Base-by-base conservation (phyloP, 768 basidiomycete genomes). In the Amanita exitialis region DNA sequence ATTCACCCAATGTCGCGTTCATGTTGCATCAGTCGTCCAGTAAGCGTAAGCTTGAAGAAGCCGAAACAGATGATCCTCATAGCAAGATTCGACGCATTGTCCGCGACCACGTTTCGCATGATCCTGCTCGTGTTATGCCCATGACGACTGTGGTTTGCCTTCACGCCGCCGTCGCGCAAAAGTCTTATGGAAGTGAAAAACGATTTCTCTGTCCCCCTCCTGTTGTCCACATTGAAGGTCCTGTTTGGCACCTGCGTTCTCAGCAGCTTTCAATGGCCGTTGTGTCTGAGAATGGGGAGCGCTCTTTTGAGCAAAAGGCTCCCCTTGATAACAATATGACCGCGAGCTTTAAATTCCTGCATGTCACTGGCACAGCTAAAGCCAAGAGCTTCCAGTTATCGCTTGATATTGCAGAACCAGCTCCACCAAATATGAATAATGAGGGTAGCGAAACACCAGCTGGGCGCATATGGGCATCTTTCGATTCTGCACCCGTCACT, bases 151-250 rank as follows among this genome's bases (percentile, higher is more conserved):
- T 92, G 28, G 80, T 90, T 54, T 91, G 88, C 58, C 74, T 93
- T 48, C 92, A 95, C 61, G 90, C 92, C 21, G 90, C 89, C 28
- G 90, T 93, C 46, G 93, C 90, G 1, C 93, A 96, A 70, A 96
- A 96, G 70, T 93, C 90, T 9, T 96, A 96, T 63, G 90, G 90
- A 47, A 90, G 86, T 65, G 93, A 96, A 71, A 93, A 94, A 66
- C 85, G 93, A 52, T 92, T 94, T 63, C 78, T 97, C 34, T 91
- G 89, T 60, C 93, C 93, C 7, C 92, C 93, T 3, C 93, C 93
- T 7, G 80, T 95, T 52, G 90, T 97, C 27, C 88, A 90, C 58
- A 90, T 94, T 56, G 88, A 91, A 59, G 90, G 91, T 16, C 88
- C 92, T 2, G 81, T 85, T 35, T 83, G 83, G 80, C 85, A 87